Percentiles rank a stretch among this genome's conserved stretches.
phyloP scores from a whole-genome alignment of 768 basidiomycete species.

The Cystofilobasidium ferigula region DNA sequence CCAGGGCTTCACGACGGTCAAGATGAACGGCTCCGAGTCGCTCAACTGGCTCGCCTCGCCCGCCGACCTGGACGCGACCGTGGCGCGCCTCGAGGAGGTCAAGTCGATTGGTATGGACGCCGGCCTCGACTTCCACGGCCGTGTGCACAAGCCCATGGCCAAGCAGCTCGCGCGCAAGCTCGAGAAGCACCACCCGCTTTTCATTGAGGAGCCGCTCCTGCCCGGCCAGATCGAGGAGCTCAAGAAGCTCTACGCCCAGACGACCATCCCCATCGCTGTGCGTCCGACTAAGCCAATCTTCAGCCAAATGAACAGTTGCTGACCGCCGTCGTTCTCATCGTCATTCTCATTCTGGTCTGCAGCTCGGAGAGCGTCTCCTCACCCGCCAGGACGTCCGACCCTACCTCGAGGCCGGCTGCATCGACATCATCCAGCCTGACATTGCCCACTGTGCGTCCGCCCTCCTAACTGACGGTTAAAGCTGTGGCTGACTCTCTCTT shows the following conservation, averaged over 20 bases:
- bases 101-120: conserved; percentile 42
- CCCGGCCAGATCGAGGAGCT: conserved; percentile 54
- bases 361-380: conserved; percentile 49
- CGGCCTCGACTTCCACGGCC: conserved; percentile 55
- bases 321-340: neutral
- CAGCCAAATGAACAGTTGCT: neutral
- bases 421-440: conserved; percentile 62
- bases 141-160: conserved; percentile 58
- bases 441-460: conserved; percentile 38
- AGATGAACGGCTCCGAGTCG: conserved; percentile 52
- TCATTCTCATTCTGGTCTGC: neutral
- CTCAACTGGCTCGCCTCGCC: conserved; percentile 57
- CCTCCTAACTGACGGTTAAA: neutral
- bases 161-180: conserved; percentile 55
- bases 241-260: conserved; percentile 48
- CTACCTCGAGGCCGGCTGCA: conserved; percentile 41
- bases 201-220: conserved; percentile 57
- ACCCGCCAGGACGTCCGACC: conserved; percentile 49
- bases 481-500: conserved; percentile 27
- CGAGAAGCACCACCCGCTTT: conserved; percentile 52
- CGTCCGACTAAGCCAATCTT: conserved; percentile 32
- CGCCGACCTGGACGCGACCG: conserved; percentile 44
- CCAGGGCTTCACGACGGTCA: conserved; percentile 59
- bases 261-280: conserved; percentile 53
- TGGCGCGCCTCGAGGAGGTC: conserved; percentile 48